These are phyloP conservation scores for Spatholobus suberectus DNA, from an alignment of 306 rosid genomes.

Conservation along the genomic window DNA sequence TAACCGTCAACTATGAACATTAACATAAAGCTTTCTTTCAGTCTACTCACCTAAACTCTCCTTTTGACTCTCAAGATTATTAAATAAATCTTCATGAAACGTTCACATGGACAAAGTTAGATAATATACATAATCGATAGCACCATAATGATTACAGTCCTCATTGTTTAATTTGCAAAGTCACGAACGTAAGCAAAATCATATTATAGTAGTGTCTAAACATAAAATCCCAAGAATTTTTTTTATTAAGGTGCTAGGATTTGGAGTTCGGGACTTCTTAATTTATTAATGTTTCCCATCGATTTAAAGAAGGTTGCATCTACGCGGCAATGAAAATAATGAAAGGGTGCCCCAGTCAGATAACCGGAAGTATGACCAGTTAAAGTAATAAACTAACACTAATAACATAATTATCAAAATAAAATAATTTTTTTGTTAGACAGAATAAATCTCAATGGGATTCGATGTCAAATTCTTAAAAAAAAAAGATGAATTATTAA, in stretches of 20 bases:
- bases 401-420: not conserved
- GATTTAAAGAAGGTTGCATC: slow-evolving; percentile 2
- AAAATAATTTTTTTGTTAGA: slow-evolving; percentile 12
- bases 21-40: not conserved
- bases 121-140: not conserved
- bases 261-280: not conserved
- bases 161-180: slow-evolving; percentile 21
- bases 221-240: not conserved
- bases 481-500: not conserved
- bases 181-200: slow-evolving; percentile 31
- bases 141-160: slow-evolving; percentile 32
- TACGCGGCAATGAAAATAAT: slow-evolving; percentile 40
- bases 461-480: slow-evolving; percentile 3
- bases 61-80: slow-evolving; percentile 22
- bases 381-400: not conserved
- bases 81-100: not conserved
- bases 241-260: not conserved
- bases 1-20: not conserved
- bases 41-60: slow-evolving; percentile 31
- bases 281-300: not conserved
- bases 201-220: slow-evolving; percentile 1
- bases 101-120: slow-evolving; percentile 30
- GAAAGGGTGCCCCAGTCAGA: slow-evolving; percentile 16
- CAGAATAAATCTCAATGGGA: slow-evolving; percentile 1
- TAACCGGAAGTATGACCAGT: not conserved